Evolutionary conservation across 1,284 basidiomycete genomes (phyloP).

Genomic region (Somion occarium): DNA sequence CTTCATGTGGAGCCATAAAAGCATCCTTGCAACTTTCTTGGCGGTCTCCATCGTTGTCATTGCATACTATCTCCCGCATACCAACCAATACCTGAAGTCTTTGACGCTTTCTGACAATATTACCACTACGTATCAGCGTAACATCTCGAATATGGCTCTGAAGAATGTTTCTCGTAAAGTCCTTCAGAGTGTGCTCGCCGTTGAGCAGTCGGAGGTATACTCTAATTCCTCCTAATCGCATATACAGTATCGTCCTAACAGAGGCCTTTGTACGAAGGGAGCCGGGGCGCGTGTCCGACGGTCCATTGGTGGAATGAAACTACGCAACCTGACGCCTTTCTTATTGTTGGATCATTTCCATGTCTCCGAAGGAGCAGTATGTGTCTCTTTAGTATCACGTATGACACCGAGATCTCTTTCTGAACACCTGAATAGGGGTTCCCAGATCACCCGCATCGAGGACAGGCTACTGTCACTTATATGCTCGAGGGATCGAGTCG

Average conservation of each 20-base stretch:
- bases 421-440: slow-evolving; percentile 43
- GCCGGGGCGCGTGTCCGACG: slow-evolving; percentile 85
- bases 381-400: slow-evolving; percentile 16
- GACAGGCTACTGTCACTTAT: slow-evolving; percentile 86
- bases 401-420: too few relatives aligned
- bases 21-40: slow-evolving; percentile 10
- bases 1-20: slow-evolving; percentile 19
- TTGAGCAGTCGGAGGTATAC: slow-evolving; percentile 76
- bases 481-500: slow-evolving; percentile 83
- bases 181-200: slow-evolving; percentile 69
- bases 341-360: slow-evolving; percentile 84
- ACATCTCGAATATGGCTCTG: slow-evolving; percentile 17
- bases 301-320: slow-evolving; percentile 73
- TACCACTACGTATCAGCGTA: slow-evolving; percentile 7
- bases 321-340: slow-evolving; percentile 88
- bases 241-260: too few relatives aligned
- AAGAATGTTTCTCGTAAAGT: slow-evolving; percentile 59
- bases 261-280: too few relatives aligned
- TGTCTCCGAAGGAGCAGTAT: slow-evolving; percentile 56
- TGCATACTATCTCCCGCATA: slow-evolving; percentile 8
- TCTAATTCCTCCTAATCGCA: background rate
- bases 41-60: slow-evolving; percentile 7
- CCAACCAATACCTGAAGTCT: too few relatives aligned
- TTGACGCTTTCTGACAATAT: slow-evolving; percentile 8
- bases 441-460: slow-evolving; percentile 87